These are phyloP conservation scores for Musa acuminata DNA, from an alignment of 176 grass and related monocot genomes.

Conservation along the genomic window DNA sequence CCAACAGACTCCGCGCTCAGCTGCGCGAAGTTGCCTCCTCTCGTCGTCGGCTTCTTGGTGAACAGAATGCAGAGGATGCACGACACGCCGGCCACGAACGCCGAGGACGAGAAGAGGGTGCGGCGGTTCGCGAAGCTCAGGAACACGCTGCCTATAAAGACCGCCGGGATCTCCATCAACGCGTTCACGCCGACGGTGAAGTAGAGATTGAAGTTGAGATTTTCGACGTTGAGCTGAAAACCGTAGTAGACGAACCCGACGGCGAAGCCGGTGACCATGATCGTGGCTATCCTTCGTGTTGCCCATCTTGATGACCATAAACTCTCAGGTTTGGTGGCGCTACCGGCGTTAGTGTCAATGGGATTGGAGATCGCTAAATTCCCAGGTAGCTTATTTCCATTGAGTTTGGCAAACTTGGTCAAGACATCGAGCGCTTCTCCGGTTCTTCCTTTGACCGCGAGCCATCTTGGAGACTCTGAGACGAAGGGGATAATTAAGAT, in stretches of 20 bases:
- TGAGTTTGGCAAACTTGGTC: conserved; percentile 30
- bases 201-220: conserved; percentile 43
- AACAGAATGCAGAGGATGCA: conserved; percentile 35
- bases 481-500: conserved; percentile 34
- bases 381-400: conserved; percentile 28
- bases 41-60: conserved; percentile 11
- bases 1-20: conserved; percentile 32
- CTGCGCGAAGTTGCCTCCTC: conserved; percentile 28
- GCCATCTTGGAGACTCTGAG: conserved; percentile 45
- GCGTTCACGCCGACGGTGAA: conserved; percentile 37
- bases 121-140: conserved; percentile 26
- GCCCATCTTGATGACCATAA: conserved; percentile 43
- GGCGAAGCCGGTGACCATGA: conserved; percentile 35
- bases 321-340: conserved; percentile 4
- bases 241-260: conserved; percentile 51
- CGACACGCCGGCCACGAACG: conserved; percentile 22
- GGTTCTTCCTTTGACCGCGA: conserved; percentile 30
- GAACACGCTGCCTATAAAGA: conserved; percentile 39
- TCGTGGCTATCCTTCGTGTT: conserved; percentile 12
- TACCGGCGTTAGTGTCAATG: neutral
- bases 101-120: conserved; percentile 27
- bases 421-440: conserved; percentile 30
- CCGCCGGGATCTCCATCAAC: conserved; percentile 46
- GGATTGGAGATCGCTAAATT: conserved; percentile 23
- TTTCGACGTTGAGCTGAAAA: conserved; percentile 44